Evolutionary conservation across 1,284 basidiomycete genomes (phyloP).

Genomic region (Stygiomarasmius scandens): DNA sequence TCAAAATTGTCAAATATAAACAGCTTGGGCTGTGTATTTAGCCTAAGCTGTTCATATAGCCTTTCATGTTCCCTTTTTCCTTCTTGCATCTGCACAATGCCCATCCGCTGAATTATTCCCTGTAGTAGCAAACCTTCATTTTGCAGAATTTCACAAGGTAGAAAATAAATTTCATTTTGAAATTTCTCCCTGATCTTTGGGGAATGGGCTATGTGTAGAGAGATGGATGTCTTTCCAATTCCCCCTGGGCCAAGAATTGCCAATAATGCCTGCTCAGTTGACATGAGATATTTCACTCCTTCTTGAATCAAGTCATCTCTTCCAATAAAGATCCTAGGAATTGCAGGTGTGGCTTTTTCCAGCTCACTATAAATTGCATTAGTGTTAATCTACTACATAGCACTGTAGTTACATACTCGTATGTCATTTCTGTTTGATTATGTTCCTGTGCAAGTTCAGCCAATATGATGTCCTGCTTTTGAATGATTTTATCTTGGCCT

Average conservation of each 20-base stretch:
- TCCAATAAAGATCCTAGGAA: too few species aligned
- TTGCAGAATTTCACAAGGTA: conserved; percentile 1
- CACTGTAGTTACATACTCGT: too few species aligned
- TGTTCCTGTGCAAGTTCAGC: too few species aligned
- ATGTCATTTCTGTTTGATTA: too few species aligned
- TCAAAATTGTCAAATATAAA: conserved; percentile 5
- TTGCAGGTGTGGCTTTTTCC: too few species aligned
- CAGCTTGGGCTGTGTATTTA: neutral
- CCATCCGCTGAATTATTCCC: neutral
- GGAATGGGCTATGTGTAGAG: neutral
- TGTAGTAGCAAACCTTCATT: neutral
- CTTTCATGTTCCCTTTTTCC: neutral
- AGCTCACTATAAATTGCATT: too few species aligned
- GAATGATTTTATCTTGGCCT: too few species aligned
- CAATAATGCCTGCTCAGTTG: too few species aligned
- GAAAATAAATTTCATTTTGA: neutral
- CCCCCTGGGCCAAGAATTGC: too few species aligned
- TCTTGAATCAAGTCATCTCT: neutral
- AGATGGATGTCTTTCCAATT: too few species aligned
- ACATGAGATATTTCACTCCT: neutral
- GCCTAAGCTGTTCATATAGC: neutral
- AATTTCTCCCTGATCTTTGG: neutral
- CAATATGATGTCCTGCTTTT: too few species aligned
- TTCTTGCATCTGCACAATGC: neutral
- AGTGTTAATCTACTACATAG: too few species aligned